phyloP scores from a whole-genome alignment of 768 basidiomycete genomes.

The Lactarius quietus region DNA sequence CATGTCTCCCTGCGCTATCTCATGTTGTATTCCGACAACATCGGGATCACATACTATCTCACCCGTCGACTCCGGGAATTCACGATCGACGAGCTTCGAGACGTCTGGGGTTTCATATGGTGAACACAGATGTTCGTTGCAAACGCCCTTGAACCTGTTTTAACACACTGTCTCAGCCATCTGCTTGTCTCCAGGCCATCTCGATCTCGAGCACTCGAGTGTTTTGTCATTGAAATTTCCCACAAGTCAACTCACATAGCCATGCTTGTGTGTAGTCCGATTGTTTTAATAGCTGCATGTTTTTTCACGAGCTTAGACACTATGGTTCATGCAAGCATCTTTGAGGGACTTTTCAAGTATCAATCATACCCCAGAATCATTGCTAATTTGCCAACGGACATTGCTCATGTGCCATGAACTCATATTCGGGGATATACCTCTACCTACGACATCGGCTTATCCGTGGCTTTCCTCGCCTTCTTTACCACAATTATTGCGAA shows the following conservation, averaged over 20 bases:
- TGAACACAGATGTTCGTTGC: conserved; percentile 32
- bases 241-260: conserved; percentile 93
- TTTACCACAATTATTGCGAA: conserved; percentile 47
- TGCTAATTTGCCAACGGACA: conserved; percentile 87
- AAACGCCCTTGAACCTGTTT: conserved; percentile 34
- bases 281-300: conserved; percentile 25
- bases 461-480: conserved; percentile 49
- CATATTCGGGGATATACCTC: conserved; percentile 85
- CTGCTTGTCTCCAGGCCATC: conserved; percentile 91
- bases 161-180: conserved; percentile 55
- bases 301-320: conserved; percentile 51
- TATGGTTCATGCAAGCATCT: conserved; percentile 99
- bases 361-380: conserved; percentile 67
- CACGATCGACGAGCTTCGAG: conserved; percentile 66
- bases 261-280: conserved; percentile 70
- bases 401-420: conserved; percentile 92
- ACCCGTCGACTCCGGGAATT: conserved; percentile 68
- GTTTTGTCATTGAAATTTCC: conserved; percentile 85
- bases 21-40: conserved; percentile 75
- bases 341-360: conserved; percentile 69
- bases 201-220: conserved; percentile 87
- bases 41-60: conserved; percentile 89
- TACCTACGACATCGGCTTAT: conserved; percentile 65
- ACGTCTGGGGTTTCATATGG: conserved; percentile 91
- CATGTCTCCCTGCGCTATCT: conserved; percentile 92